Base-by-base conservation (phyloP, 1,139 yeast genomes). In the Saccharomyces hybrid region DNA sequence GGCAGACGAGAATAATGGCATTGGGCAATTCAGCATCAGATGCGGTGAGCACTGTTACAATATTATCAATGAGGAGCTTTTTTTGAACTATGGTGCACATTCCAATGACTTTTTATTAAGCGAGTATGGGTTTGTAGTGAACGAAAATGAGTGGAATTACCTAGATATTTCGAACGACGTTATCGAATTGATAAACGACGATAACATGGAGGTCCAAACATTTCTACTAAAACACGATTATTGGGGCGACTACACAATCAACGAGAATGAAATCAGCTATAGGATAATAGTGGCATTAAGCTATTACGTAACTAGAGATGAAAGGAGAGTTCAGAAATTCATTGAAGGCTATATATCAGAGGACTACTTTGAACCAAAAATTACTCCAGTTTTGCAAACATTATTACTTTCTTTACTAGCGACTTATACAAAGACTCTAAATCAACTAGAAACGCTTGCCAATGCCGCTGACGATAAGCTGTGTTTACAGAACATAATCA, bases 41-140 rank as follows among this genome's bases (percentile, higher is more conserved):
- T 57, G 62, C 34, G 70, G 71, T 8, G 42, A 52, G 11, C 53
- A 61, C 42, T 27, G 44, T 14, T 66, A 62, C 4, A 79, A 81
- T 57, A 53, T 58, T 0, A 55, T 64, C 0, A 81, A 75, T 2
- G 84, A 83, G 16, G 95, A 91, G 68, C 62, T 91, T 2, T 81
- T 74, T 62, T 76, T 93, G 60, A 82, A 86, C 53, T 93, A 93
- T 67, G 98, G 98, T 0, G 84, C 96, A 0, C 97, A 91, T 69
- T 81, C 86, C 24, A 90, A 91, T 67, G 88, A 82, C 49, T 88
- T 88, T 62, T 72, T 93, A 47, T 72, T 89, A 11, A 82, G 86
- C 64, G 98, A 93, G 69, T 93, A 93, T 65, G 98, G 98, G 1
- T 93, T 91, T 72, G 76, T 77, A 16, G 70, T 87, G 11, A 61